Conservation (phyloP, 164 flowering plant genomes). For the Liquidambar formosana region DNA sequence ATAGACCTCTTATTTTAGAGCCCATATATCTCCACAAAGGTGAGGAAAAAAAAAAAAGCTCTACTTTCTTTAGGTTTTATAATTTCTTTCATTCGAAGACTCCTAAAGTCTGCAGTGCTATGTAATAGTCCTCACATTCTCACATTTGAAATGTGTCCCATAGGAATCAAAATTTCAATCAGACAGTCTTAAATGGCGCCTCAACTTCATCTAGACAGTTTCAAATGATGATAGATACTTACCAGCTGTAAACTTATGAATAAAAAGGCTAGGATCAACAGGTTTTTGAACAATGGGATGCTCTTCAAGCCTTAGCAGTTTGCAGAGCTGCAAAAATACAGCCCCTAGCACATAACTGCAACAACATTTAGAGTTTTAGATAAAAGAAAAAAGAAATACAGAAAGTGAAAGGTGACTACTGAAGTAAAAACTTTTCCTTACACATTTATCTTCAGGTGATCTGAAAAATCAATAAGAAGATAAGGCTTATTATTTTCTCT, state of each 20-base stretch:
- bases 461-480: slow-evolving; percentile 92
- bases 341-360: slow-evolving; percentile 88
- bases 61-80: too few species aligned
- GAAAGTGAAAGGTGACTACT: not conserved
- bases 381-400: too few species aligned
- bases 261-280: slow-evolving; percentile 91
- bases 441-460: slow-evolving; percentile 69
- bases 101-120: too few species aligned
- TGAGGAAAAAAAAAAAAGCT: too few species aligned
- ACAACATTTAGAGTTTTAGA: not conserved
- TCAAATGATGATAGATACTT: slow-evolving; percentile 15
- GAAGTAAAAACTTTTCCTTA: slow-evolving; percentile 30
- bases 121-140: too few species aligned
- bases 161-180: too few species aligned
- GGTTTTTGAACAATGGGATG: slow-evolving; percentile 68
- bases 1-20: too few species aligned
- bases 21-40: too few species aligned
- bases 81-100: too few species aligned
- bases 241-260: slow-evolving; percentile 68
- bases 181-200: too few species aligned
- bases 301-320: slow-evolving; percentile 63
- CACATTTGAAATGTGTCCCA: too few species aligned
- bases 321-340: slow-evolving; percentile 89
- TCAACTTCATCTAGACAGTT: too few species aligned
- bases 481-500: slow-evolving; percentile 68